Evolutionary conservation across 306 rosid species (phyloP).

Genomic region (Dryas octopetala): DNA sequence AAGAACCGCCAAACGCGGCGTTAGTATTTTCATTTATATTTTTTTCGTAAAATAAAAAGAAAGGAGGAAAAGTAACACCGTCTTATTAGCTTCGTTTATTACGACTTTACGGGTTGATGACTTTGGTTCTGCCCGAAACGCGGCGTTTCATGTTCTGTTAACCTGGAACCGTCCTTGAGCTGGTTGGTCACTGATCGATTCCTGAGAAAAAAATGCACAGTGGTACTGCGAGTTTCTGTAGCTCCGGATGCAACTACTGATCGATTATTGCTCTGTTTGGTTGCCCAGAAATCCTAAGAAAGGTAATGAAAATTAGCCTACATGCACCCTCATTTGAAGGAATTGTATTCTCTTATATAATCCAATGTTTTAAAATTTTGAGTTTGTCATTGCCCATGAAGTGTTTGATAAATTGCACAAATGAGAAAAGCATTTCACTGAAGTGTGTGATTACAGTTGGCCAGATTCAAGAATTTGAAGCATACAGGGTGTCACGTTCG

Average conservation of each 20-base stretch:
- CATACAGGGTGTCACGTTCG: conserved; percentile 8
- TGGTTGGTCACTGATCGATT: background rate
- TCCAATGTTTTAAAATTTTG: background rate
- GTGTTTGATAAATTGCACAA: conserved; percentile 13
- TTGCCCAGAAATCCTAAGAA: background rate
- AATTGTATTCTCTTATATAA: background rate
- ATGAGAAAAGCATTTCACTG: background rate
- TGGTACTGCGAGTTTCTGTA: background rate
- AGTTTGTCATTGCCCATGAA: background rate
- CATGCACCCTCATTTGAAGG: background rate
- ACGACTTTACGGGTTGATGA: background rate
- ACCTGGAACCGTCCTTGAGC: background rate
- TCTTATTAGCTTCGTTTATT: background rate
- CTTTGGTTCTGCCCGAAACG: background rate
- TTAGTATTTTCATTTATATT: background rate
- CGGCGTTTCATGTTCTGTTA: background rate
- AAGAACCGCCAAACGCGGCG: background rate
- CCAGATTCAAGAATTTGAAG: conserved; percentile 28
- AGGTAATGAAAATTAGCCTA: background rate
- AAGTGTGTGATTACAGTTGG: background rate
- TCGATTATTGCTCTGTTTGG: conserved; percentile 8
- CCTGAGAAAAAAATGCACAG: background rate
- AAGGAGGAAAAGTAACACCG: background rate
- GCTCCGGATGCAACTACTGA: background rate
- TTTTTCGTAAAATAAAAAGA: background rate